Base-by-base conservation (phyloP, 2,329 filamentous ascomycete genomes). In the Monilinia fructicola region DNA sequence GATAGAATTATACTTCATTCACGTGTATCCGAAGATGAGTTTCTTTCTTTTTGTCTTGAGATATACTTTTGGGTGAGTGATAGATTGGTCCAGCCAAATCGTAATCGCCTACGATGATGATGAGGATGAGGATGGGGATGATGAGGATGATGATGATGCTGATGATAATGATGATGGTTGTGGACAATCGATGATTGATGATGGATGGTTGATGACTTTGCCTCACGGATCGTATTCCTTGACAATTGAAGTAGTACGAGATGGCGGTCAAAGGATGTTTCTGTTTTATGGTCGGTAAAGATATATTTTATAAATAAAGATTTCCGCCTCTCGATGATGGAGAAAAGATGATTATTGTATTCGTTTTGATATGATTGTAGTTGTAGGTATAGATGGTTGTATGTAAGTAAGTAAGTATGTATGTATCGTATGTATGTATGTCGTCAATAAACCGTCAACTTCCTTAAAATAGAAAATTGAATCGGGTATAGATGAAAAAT, bases 81-180 rank as follows among this genome's bases (percentile, higher is more conserved):
- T 48, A 38, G 56, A 60, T 50, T 60, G 56, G 56, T 12, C 56
- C 56, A 60, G 56, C 56, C 56, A 44, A 60, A 60, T 60, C 56
- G 44, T 14, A 40, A 40, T 40, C 38, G 38, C 9, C 6, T 23
- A 5, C 50, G 56, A 18, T 38, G 31, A 50, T 58, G 26, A 46
- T 31, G 40, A 6, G 3, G 6, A 31, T 31, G 31, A 31, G 4
- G 31, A 3, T 31, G 31, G 6, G 4, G 31, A 31, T 31, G 31
- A 31, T 31, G 31, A 3, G 4, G 31, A 31, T 31, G 31, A 31
- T 31, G 31, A 35, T 35, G 31, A 58, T 58, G n/a, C 31, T 31
- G 31, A 31, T 31, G 31, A 31, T 31, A 6, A 35, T 35, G 31
- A 58, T 58, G n/a, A 42, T 56, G 38, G 26, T 53, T 35, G 56